phyloP scores from a whole-genome alignment of 768 basidiomycete species.

The Leccinum variicolor region DNA sequence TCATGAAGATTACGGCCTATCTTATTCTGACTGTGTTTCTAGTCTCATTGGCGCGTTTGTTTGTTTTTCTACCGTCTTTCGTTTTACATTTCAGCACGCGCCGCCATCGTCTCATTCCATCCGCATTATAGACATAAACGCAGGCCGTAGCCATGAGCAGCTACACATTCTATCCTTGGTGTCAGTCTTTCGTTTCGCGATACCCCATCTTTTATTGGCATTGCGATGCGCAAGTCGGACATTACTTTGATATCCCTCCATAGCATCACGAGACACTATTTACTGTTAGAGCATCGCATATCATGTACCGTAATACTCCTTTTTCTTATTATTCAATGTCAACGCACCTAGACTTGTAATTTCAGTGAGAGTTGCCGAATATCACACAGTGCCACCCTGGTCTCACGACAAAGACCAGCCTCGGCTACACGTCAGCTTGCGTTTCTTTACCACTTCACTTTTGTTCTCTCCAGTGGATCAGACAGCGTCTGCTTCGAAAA shows the following conservation, averaged over 20 bases:
- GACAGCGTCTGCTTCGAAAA: slow-evolving; percentile 18
- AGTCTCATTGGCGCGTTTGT: slow-evolving; percentile 32
- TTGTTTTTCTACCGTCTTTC: slow-evolving; percentile 5
- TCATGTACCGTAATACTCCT: slow-evolving; percentile 41
- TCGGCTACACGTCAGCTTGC: slow-evolving; percentile 30
- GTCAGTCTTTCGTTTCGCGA: slow-evolving; percentile 52
- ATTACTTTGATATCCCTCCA: slow-evolving; percentile 37
- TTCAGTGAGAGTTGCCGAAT: not conserved
- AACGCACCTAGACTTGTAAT: slow-evolving; percentile 13
- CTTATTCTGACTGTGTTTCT: slow-evolving; percentile 40
- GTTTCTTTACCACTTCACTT: slow-evolving; percentile 19
- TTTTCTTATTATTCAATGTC: slow-evolving; percentile 30
- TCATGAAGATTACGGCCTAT: slow-evolving; percentile 43
- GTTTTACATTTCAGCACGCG: slow-evolving; percentile 17
- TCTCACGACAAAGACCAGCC: slow-evolving; percentile 15
- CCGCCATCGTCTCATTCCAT: slow-evolving; percentile 26
- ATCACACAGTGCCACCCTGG: slow-evolving; percentile 7
- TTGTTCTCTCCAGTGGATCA: slow-evolving; percentile 12
- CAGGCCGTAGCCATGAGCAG: slow-evolving; percentile 48
- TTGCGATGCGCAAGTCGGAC: slow-evolving; percentile 50
- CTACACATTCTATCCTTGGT: slow-evolving; percentile 33
- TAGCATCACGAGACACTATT: slow-evolving; percentile 60
- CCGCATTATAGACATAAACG: slow-evolving; percentile 40
- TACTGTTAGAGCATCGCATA: slow-evolving; percentile 66
- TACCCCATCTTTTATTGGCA: slow-evolving; percentile 42